phyloP scores from a whole-genome alignment of 2,329 filamentous ascomycete genomes.

The Epichloe gansuensis region DNA sequence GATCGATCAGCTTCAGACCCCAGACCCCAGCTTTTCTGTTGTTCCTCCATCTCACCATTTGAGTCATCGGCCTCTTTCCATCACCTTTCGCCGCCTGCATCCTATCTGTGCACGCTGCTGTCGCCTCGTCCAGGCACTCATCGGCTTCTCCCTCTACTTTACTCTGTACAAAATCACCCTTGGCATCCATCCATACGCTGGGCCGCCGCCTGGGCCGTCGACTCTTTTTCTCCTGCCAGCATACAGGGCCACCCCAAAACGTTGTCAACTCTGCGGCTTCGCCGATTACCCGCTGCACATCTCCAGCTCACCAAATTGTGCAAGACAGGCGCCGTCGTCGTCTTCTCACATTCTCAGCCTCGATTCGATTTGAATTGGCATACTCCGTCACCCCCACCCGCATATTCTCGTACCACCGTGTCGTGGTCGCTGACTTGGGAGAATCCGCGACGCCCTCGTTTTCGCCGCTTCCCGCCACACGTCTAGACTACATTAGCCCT shows the following conservation, averaged over 20 bases:
- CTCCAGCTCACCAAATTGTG: background rate
- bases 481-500: slow-evolving; percentile 4
- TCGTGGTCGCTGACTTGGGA: slow-evolving; percentile 1
- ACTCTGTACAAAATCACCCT: slow-evolving; percentile 3
- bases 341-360: background rate
- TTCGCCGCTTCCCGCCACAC: slow-evolving; percentile 5
- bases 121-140: slow-evolving; percentile 3
- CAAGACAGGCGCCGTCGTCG: background rate
- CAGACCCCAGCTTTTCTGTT: background rate
- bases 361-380: background rate
- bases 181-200: slow-evolving; percentile 5
- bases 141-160: background rate
- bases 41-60: slow-evolving; percentile 3
- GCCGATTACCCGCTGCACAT: background rate
- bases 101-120: slow-evolving; percentile 1
- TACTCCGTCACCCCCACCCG: background rate
- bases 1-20: background rate
- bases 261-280: slow-evolving; percentile 1
- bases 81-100: slow-evolving; percentile 2
- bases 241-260: background rate
- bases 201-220: background rate
- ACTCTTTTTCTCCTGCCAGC: background rate
- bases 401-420: background rate
- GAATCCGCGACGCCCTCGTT: slow-evolving; percentile 3
- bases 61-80: background rate